Evolutionary conservation across 768 basidiomycete genomes (phyloP).

Genomic region (Suillus decipiens): DNA sequence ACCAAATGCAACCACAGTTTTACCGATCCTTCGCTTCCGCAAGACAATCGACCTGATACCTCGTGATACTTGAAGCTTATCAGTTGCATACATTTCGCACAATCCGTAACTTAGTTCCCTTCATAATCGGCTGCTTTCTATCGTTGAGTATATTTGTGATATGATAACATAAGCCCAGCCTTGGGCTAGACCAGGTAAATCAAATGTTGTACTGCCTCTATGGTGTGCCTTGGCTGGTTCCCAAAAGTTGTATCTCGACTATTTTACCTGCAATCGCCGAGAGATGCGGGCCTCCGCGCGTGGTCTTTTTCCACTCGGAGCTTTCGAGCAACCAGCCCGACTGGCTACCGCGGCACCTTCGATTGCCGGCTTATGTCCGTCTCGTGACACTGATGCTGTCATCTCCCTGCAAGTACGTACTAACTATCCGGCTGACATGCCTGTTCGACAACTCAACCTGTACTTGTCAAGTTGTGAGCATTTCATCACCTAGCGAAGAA

Average conservation of each 20-base stretch:
- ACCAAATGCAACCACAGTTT: slow-evolving; percentile 78
- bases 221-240: neutral
- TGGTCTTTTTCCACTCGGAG: neutral
- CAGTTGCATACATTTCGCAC: neutral
- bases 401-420: neutral
- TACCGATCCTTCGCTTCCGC: slow-evolving; percentile 63
- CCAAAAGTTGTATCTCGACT: neutral
- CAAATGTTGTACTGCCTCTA: neutral
- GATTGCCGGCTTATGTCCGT: neutral
- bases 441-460: neutral
- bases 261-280: neutral
- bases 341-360: neutral
- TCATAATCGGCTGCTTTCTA: neutral
- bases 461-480: neutral
- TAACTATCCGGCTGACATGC: too few relatives aligned
- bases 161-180: neutral
- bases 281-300: neutral
- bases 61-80: slow-evolving; percentile 28
- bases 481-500: neutral
- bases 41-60: slow-evolving; percentile 41
- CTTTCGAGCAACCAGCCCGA: neutral
- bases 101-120: neutral
- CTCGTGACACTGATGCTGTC: neutral
- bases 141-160: neutral
- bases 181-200: neutral